phyloP scores from a whole-genome alignment of 805 yeast genomes.

The Wickerhamiella bombiphila region DNA sequence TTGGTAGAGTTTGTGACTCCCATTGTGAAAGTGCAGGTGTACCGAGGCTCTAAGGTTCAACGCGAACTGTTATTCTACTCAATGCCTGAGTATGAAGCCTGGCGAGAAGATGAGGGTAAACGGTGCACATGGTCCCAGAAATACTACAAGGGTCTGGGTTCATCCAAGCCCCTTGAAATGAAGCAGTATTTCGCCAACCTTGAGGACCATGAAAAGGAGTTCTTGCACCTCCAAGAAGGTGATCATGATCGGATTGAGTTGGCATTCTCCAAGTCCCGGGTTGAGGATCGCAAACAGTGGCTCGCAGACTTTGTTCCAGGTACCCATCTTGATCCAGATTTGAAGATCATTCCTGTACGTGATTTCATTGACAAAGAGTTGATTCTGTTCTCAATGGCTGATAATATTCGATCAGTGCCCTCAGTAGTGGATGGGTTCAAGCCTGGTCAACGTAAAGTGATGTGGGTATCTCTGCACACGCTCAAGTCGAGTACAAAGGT shows the following conservation, averaged over 20 bases:
- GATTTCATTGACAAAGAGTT: constrained; percentile 92
- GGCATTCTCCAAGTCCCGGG: constrained; percentile 88
- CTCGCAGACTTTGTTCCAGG: constrained; percentile 82
- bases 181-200: constrained; percentile 77
- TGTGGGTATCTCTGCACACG: constrained; percentile 77
- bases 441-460: constrained; percentile 91
- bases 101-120: constrained; percentile 77
- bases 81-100: constrained; percentile 88
- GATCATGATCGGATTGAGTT: constrained; percentile 72
- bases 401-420: constrained; percentile 89
- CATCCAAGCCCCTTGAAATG: constrained; percentile 70
- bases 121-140: constrained; percentile 75
- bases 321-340: constrained; percentile 69
- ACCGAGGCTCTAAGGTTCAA: constrained; percentile 30
- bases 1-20: constrained; percentile 91
- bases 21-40: constrained; percentile 75
- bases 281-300: constrained; percentile 97
- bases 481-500: constrained; percentile 70
- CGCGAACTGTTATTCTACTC: constrained; percentile 64
- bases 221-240: constrained; percentile 58
- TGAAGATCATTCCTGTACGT: constrained; percentile 68
- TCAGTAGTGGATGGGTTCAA: constrained; percentile 87
- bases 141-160: constrained; percentile 97
- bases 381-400: constrained; percentile 91
- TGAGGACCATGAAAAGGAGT: constrained; percentile 72